Base-by-base conservation (phyloP, 2,329 filamentous ascomycete genomes). In the Hypoxylon sp. region DNA sequence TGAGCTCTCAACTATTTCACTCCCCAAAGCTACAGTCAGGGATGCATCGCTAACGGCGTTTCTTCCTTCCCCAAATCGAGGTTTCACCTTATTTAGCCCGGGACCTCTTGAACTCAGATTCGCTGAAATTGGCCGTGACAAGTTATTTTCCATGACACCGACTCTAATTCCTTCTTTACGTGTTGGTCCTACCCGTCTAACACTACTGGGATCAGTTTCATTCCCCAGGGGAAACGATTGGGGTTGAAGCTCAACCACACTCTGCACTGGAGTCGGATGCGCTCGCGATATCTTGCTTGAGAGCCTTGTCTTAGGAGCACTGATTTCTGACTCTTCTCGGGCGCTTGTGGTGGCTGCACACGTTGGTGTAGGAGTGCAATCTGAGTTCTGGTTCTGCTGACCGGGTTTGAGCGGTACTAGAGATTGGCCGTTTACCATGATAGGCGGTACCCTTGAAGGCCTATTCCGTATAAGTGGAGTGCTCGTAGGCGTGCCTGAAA, bases 401-500 rank as follows among this genome's bases (percentile, higher is more conserved):
- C 49, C 70, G 17, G 53, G 36, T 59, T 67, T 58, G 17, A 72
- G 61, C 7, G 71, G 71, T 50, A 43, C 9, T 34, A 65, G 55
- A 36, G 60, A 36, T n/a, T 46, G 38, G 10, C 41, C 46, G 19
- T 69, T 63, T 65, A 60, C 45, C 21, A 11, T 67, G 52, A 59
- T 53, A 50, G 45, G 56, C 52, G 36, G 38, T 30, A 45, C 23
- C 45, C 68, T 68, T 4, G 58, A 38, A 7, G 64, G 57, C 30
- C 66, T 73, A 51, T 71, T 74, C 30, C 75, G 74, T 5, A 70
- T 14, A 17, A 76, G 69, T 19, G 74, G 74, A 48, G 79, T 80
- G 69, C 78, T 81, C 62, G 75, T 60, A 2, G 79, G 78, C 14
- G 73, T 74, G 13, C 75, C 78, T 10, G 82, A 84, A n/a, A 86